Conservation (phyloP, 2,329 filamentous ascomycete genomes). For the Hypoxylon sp. region DNA sequence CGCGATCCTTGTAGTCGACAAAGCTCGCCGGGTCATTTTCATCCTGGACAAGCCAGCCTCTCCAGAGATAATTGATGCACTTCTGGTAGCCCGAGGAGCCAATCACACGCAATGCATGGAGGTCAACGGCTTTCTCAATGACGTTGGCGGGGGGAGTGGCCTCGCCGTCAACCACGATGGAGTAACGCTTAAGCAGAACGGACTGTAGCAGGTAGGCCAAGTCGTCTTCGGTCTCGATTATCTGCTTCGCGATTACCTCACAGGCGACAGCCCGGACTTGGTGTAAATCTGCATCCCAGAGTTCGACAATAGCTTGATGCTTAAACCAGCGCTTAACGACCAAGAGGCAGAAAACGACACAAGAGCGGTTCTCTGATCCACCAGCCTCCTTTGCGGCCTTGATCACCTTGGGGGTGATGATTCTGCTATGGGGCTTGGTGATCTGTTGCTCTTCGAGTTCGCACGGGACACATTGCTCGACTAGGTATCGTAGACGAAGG, state of each 20-base stretch:
- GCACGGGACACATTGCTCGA: slow-evolving; percentile 90
- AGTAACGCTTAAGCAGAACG: slow-evolving; percentile 88
- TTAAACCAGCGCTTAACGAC: slow-evolving; percentile 80
- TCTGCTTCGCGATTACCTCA: slow-evolving; percentile 88
- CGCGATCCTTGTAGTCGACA: slow-evolving; percentile 85
- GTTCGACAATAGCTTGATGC: slow-evolving; percentile 80
- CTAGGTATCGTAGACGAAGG: slow-evolving; percentile 87
- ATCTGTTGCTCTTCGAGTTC: slow-evolving; percentile 83
- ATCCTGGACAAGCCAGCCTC: slow-evolving; percentile 96
- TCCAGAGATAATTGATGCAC: slow-evolving; percentile 93
- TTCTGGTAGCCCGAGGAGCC: slow-evolving; percentile 95
- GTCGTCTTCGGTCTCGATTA: slow-evolving; percentile 88
- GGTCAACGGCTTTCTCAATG: slow-evolving; percentile 91
- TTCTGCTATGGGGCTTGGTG: slow-evolving; percentile 82
- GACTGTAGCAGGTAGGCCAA: slow-evolving; percentile 81
- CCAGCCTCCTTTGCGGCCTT: slow-evolving; percentile 85
- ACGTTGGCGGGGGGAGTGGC: slow-evolving; percentile 84
- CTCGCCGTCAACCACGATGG: slow-evolving; percentile 77
- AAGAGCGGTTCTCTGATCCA: slow-evolving; percentile 77
- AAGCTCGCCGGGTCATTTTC: slow-evolving; percentile 91
- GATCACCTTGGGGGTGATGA: slow-evolving; percentile 86
- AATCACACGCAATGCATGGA: slow-evolving; percentile 90
- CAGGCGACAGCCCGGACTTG: slow-evolving; percentile 82
- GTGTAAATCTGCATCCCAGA: slow-evolving; percentile 93
- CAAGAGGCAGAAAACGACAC: slow-evolving; percentile 86